Base-by-base conservation (phyloP, 2,329 filamentous ascomycete species). In the Aspergillus sp. region DNA sequence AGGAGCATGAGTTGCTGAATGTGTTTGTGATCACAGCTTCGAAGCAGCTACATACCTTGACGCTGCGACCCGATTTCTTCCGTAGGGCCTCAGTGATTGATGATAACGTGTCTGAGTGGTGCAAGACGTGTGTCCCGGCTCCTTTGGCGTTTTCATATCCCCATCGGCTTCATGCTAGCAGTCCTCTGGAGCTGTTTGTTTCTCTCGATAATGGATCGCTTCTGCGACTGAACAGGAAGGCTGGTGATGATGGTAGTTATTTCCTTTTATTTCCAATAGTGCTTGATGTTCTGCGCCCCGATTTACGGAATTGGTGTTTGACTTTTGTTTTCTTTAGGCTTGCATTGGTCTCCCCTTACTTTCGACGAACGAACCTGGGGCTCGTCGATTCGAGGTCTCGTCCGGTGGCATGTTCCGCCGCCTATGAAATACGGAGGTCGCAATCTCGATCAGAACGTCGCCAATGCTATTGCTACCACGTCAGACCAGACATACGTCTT, bases 1-100 rank as follows among this genome's bases (percentile, higher is more conserved):
- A 82, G 51, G 85, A 88, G 49, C 84, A 85, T 58, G 86, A 94
- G 73, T 78, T 82, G 50, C 71, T 96, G 44, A 85, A 79, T 56
- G 78, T 89, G 39, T 94, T 89, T 66, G 85, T 86, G 43, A 75
- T 95, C 58, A 91, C 90, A 50, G 79, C 82, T 51, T 74, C 79
- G n/a, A 86, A 84, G 60, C 82, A 88, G 53, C 75, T 98, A 12
- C 90, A 90, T 69, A 89, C 87, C 8, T 77, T 98, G 54, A 85
- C 79, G n/a, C 69, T 98, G 43, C 83, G 85, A 49, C 85, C 86
- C 29, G 87, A 93, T 56, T 85, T 87, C 61, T 94, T 97, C 65
- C 78, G 82, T 50, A 82, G 82, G 63, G 76, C 78, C 49, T 74
- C 78, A 1, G 81, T 81, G 19, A 80, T 83, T 10, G 88, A 94